These are phyloP conservation scores for Malassezia psittaci DNA, from an alignment of 1,284 basidiomycete genomes.

Conservation along the genomic window DNA sequence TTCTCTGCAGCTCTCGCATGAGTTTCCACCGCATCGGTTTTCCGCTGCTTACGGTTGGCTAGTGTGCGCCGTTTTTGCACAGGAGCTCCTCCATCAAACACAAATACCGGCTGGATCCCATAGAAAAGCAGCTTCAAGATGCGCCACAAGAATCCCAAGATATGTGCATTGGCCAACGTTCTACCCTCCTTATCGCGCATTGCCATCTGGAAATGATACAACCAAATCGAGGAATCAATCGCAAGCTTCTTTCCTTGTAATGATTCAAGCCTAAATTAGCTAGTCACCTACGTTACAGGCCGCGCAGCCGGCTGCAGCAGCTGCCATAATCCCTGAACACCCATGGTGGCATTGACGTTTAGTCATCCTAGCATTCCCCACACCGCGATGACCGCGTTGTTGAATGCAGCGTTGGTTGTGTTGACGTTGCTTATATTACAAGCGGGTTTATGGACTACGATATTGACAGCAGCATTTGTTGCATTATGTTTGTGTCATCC, in stretches of 20 bases:
- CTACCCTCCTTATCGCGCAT: constrained; percentile 95
- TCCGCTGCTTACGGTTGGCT: constrained; percentile 54
- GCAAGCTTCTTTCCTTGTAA: constrained; percentile 46
- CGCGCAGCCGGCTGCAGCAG: constrained; percentile 47
- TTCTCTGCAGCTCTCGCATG: constrained; percentile 57
- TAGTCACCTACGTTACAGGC: constrained; percentile 32
- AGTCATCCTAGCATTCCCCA: background rate
- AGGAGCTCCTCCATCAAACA: constrained; percentile 67
- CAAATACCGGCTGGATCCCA: constrained; percentile 68
- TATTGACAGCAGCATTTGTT: background rate
- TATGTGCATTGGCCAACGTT: constrained; percentile 81
- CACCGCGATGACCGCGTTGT: background rate
- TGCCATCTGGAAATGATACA: constrained; percentile 69
- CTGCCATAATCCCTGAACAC: constrained; percentile 47
- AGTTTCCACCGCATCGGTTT: constrained; percentile 51
- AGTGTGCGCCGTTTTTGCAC: constrained; percentile 49
- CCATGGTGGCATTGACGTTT: constrained; percentile 25
- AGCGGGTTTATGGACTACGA: constrained; percentile 1
- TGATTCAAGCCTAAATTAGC: constrained; percentile 32
- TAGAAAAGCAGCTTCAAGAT: constrained; percentile 93
- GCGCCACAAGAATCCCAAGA: constrained; percentile 69
- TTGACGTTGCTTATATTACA: constrained; percentile 8
- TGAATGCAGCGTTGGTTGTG: constrained; percentile 7
- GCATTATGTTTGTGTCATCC: constrained; percentile 6
- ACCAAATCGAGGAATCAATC: constrained; percentile 98